A percentile compares a stretch with the other conserved stretches of the same genome.
Conservation (phyloP, 805 yeast genomes). For the Candida corydali region DNA sequence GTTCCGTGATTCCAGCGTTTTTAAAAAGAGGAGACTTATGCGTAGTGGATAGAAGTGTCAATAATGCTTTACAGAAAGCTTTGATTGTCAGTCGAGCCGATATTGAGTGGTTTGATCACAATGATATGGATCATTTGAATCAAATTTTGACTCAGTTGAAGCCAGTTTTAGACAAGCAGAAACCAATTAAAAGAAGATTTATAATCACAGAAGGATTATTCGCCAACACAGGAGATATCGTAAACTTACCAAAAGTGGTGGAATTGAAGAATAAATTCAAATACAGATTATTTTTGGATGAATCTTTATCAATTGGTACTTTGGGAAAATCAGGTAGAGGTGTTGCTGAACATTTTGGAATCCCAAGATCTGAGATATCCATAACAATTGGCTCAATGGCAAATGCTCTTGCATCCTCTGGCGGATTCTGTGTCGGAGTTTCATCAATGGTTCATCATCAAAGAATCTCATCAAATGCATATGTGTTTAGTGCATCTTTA, state of each 20-base stretch:
- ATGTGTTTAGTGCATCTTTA: conserved; percentile 89
- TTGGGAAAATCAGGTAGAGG: conserved; percentile 87
- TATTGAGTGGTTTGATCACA: conserved; percentile 80
- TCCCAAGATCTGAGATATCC: conserved; percentile 71
- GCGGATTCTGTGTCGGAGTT: conserved; percentile 92
- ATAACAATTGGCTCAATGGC: conserved; percentile 88
- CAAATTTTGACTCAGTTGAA: conserved; percentile 57
- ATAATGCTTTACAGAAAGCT: conserved; percentile 82
- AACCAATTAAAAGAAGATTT: conserved; percentile 82
- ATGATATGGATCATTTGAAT: conserved; percentile 81
- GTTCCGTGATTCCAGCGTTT: conserved; percentile 89
- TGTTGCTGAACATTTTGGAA: conserved; percentile 63
- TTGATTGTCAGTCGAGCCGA: conserved; percentile 81
- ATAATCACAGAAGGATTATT: conserved; percentile 90
- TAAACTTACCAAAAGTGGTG: conserved; percentile 62
- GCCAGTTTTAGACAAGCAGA: conserved; percentile 57
- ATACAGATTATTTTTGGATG: conserved; percentile 84
- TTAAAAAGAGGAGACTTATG: conserved; percentile 92
- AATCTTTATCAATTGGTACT: conserved; percentile 80
- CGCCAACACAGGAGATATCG: conserved; percentile 75
- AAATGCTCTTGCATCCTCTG: conserved; percentile 74
- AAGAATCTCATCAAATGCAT: conserved; percentile 83
- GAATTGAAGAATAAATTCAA: conserved; percentile 78
- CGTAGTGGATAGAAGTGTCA: conserved; percentile 78
- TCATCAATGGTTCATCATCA: conserved; percentile 85